Evolutionary conservation across 129 eudicot genomes (phyloP).

Genomic region (Pseudognaphalium luteoalbum): DNA sequence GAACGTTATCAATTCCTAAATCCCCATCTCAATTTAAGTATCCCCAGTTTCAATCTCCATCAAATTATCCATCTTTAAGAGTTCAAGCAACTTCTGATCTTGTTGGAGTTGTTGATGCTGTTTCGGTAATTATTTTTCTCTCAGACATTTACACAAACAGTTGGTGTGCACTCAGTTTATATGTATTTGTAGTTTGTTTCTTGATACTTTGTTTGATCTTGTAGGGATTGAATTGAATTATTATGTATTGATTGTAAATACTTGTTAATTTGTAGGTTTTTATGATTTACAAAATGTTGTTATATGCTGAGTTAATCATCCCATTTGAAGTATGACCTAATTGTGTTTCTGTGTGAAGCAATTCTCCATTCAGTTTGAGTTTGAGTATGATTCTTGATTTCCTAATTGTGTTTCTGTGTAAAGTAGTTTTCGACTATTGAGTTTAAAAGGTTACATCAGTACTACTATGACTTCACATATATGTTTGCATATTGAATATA

Average conservation of each 20-base stretch:
- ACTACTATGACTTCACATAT: too few relatives aligned
- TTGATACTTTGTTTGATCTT: constrained; percentile 14
- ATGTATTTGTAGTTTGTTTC: constrained; percentile 5
- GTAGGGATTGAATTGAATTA: constrained; percentile 10
- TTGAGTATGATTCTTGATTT: too few relatives aligned
- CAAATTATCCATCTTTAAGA: constrained; percentile 31
- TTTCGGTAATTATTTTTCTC: constrained; percentile 37
- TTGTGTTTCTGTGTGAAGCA: too few relatives aligned
- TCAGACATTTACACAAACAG: constrained; percentile 7
- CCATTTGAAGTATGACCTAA: not conserved
- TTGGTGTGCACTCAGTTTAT: not conserved
- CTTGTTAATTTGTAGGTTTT: too few relatives aligned
- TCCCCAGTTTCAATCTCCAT: constrained; percentile 33
- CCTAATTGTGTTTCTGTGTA: too few relatives aligned
- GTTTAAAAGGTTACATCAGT: too few relatives aligned
- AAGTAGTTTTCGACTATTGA: too few relatives aligned
- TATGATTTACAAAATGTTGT: not conserved
- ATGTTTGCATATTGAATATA: too few relatives aligned
- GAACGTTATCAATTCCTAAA: constrained; percentile 21
- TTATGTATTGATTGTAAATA: not conserved
- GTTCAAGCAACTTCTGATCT: constrained; percentile 51
- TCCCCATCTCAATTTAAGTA: constrained; percentile 32
- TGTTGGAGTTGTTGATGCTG: constrained; percentile 46
- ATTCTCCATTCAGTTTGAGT: too few relatives aligned
- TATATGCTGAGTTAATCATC: not conserved